Percentiles rank a stretch among this genome's conserved stretches.
Evolutionary conservation across 768 basidiomycete species (phyloP).

Genomic region (Termitomyces bulborhizus): DNA sequence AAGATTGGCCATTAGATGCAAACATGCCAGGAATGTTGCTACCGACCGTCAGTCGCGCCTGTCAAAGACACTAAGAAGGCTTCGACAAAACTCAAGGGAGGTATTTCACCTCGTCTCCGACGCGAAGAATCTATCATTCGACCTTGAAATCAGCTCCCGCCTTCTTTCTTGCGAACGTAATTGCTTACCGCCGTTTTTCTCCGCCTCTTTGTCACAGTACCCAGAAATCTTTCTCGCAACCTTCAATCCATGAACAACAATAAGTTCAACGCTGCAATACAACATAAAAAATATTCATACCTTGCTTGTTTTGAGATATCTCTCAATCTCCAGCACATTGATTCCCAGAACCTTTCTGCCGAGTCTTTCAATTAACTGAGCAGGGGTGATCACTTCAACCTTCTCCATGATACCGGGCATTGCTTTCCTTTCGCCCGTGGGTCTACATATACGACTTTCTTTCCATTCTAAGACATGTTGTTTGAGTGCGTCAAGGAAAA

Average conservation of each 20-base stretch:
- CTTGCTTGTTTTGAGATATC: constrained; percentile 81
- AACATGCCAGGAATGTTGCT: not conserved
- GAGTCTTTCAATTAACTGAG: constrained; percentile 55
- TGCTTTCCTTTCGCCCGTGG: constrained; percentile 10
- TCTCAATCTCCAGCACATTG: constrained; percentile 78
- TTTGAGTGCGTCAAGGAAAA: constrained; percentile 65
- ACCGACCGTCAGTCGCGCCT: constrained; percentile 64
- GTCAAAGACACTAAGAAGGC: constrained; percentile 74
- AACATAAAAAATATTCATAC: constrained; percentile 29
- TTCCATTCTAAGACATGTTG: constrained; percentile 55
- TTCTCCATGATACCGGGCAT: constrained; percentile 14
- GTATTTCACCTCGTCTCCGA: constrained; percentile 39
- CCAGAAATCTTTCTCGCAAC: constrained; percentile 80
- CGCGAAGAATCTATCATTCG: constrained; percentile 9
- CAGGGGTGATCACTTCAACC: constrained; percentile 63
- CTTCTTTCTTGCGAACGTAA: not conserved
- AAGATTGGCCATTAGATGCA: not conserved
- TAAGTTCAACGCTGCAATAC: not conserved
- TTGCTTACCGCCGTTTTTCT: constrained; percentile 32
- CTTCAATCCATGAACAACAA: constrained; percentile 20
- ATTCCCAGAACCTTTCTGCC: constrained; percentile 68
- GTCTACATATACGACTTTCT: constrained; percentile 19
- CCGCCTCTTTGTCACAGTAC: constrained; percentile 61
- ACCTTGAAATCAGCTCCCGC: not conserved
- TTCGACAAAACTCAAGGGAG: constrained; percentile 78